Evolutionary conservation across 176 grass and related monocot genomes (phyloP).

Genomic region (Oryza glaberrima): DNA sequence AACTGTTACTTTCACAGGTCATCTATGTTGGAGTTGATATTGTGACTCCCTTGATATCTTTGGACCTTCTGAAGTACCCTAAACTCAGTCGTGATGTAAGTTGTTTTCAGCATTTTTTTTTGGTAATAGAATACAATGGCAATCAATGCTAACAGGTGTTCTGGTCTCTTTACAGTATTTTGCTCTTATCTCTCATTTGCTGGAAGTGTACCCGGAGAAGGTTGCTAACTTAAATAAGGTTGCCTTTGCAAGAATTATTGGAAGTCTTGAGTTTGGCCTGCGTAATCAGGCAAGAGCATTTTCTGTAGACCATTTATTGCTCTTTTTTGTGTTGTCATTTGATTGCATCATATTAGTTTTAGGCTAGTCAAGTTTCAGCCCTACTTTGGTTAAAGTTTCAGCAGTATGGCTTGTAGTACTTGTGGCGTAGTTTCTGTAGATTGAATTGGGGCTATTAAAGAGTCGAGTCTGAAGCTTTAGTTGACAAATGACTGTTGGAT

Average conservation of each 20-base stretch:
- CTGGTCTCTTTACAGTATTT: slow-evolving; percentile 82
- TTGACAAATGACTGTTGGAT: slow-evolving; percentile 28
- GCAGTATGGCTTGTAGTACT: slow-evolving; percentile 11
- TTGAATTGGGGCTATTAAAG: not conserved
- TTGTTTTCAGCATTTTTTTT: slow-evolving; percentile 15
- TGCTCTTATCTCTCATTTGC: slow-evolving; percentile 82
- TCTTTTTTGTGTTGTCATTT: not conserved
- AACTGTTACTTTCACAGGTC: slow-evolving; percentile 65
- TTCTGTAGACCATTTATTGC: slow-evolving; percentile 18
- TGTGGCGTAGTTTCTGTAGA: not conserved
- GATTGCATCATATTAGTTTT: slow-evolving; percentile 5
- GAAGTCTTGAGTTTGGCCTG: slow-evolving; percentile 86
- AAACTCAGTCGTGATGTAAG: slow-evolving; percentile 96
- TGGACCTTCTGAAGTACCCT: slow-evolving; percentile 98
- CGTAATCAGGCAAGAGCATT: slow-evolving; percentile 69
- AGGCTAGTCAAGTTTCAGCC: slow-evolving; percentile 8
- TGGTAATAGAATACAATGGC: slow-evolving; percentile 11
- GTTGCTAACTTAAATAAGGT: slow-evolving; percentile 85
- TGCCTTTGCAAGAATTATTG: slow-evolving; percentile 79
- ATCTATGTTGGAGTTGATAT: slow-evolving; percentile 96
- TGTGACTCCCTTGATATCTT: slow-evolving; percentile 94
- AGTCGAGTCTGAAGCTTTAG: slow-evolving; percentile 5
- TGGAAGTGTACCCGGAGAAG: slow-evolving; percentile 99
- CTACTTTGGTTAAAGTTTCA: slow-evolving; percentile 22
- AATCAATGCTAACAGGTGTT: slow-evolving; percentile 35